Evolutionary conservation across 106 monocot genomes (phyloP), one percentile per base, ranked within the genome.

Genomic region (Allium fistulosum): DNA sequence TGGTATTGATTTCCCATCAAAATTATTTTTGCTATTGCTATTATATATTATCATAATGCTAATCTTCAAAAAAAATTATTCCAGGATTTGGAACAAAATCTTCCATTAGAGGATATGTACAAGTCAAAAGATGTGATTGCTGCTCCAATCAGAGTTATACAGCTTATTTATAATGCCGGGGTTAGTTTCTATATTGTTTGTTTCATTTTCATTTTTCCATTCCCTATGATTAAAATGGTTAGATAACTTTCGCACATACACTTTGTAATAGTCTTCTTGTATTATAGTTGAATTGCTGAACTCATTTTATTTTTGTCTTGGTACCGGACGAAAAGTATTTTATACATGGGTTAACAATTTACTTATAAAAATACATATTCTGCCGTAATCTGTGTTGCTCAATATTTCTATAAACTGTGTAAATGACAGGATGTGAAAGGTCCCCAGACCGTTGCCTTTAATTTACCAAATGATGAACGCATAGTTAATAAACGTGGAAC

Each of bases 381-480:
- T 37, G 37, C 37, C 4, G 5, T 37, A 37, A 37, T 37, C 37
- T 37, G 37, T 37, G 37, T 37, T 37, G 37, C 5, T 37, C 4
- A 37, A 37, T 37, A 37, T 37, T 5, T 37, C 37, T 1, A 37
- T 37, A 37, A 37, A 37, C 37, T 37, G 37, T 37, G 37, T 37
- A 37, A 62, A 53, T 70, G 59, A 12, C 82, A 99, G 97, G 97
- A 99, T 79, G 97, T 99, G 15, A 89, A 87, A 80, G 97, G 97
- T 49, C 92, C 97, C 46, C 92, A 99, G 78, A 92, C 97, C 61
- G 84, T 99, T 75, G 97, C 97, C 70, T 99, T 99, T 67, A 99
- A 97, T 81, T 84, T 99, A 69, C 97, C 97, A 67, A 97, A 97
- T 81, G 92, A 99, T 81, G 97, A 99, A 67, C 87, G 84, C 9